Evolutionary conservation across 2,329 filamentous ascomycete genomes (phyloP), one percentile per base, ranked within the genome.

Genomic region (Truncatella angustata): DNA sequence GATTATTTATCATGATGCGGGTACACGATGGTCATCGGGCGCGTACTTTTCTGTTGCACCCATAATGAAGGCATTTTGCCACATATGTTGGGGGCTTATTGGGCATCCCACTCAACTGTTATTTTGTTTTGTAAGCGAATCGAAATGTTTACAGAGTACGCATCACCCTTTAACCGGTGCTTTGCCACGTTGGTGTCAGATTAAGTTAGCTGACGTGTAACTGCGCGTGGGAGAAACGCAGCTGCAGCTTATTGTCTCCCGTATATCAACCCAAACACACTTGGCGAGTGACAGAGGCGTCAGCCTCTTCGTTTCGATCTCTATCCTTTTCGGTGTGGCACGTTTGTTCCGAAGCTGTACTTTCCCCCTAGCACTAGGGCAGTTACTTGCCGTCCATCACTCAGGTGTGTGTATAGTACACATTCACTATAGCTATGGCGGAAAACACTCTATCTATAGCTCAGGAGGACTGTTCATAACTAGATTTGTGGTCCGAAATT

Each of bases 261-360:
- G 37, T 20, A 11, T 40, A 21, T 23, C 37, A 21, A 21, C 16
- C 37, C 18, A 18, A 18, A 14, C 37, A 21, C 37, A 12, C n/a
- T 20, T 12, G 24, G 37, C 37, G 37, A 40, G 24, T 40, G n/a
- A 18, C 4, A 39, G 16, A 5, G 18, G 9, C 37, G 9, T 20
- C 18, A 21, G 37, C 24, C 20, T 21, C 21, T 21, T 40, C 21
- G 37, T 21, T 24, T 18, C 40, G 40, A 44, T 23, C 40, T 14
- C 40, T 28, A 26, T 23, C 21, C 40, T 28, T 44, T 24, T 23
- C 24, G 23, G 23, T 23, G 28, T 24, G 40, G 40, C n/a, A 24
- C 28, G 40, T 26, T 44, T 23, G 40, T 24, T 44, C 26, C 30
- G 43, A 28, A 46, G 43, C 43, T n/a, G n/a, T n/a, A 46, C n/a